A percentile compares a stretch with the other conserved stretches of the same genome.
phyloP scores from a whole-genome alignment of 208 protist species.

The Crithidia expoeki region DNA sequence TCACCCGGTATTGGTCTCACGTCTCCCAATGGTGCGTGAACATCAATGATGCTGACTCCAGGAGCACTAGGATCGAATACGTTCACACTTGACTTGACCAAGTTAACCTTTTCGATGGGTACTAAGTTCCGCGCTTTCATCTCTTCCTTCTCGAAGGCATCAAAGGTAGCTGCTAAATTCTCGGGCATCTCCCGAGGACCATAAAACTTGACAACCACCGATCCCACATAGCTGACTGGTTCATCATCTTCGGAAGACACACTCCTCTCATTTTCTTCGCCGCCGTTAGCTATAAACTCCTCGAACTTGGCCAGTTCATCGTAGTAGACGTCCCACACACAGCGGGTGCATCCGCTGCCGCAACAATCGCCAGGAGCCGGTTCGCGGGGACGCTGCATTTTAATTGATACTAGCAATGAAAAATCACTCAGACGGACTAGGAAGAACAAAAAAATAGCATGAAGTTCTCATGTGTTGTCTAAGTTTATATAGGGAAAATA shows the following conservation, averaged over 20 bases:
- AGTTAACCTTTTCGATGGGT: constrained; percentile 18
- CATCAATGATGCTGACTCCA: constrained; percentile 34
- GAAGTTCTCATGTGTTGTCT: too few relatives aligned
- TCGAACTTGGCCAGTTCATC: constrained; percentile 72
- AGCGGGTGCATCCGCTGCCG: constrained; percentile 84
- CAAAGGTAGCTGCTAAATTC: neutral
- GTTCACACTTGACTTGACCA: constrained; percentile 20
- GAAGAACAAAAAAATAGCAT: too few relatives aligned
- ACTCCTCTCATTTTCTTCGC: constrained; percentile 19
- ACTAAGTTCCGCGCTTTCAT: constrained; percentile 20
- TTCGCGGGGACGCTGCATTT: constrained; percentile 58
- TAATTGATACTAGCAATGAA: too few relatives aligned
- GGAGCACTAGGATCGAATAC: constrained; percentile 12
- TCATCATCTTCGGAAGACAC: constrained; percentile 33
- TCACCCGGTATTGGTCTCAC: constrained; percentile 54
- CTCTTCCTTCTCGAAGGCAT: constrained; percentile 18
- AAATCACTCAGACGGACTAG: too few relatives aligned
- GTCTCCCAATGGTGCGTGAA: constrained; percentile 13
- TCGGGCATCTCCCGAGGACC: neutral
- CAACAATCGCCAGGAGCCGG: constrained; percentile 83
- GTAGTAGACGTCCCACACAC: constrained; percentile 92
- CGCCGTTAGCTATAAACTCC: constrained; percentile 33
- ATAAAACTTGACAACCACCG: constrained; percentile 73
- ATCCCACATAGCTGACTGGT: constrained; percentile 60
- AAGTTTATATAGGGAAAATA: too few relatives aligned